Evolutionary conservation across 1,284 basidiomycete species (phyloP).

Genomic region (Inonotus obliquus): DNA sequence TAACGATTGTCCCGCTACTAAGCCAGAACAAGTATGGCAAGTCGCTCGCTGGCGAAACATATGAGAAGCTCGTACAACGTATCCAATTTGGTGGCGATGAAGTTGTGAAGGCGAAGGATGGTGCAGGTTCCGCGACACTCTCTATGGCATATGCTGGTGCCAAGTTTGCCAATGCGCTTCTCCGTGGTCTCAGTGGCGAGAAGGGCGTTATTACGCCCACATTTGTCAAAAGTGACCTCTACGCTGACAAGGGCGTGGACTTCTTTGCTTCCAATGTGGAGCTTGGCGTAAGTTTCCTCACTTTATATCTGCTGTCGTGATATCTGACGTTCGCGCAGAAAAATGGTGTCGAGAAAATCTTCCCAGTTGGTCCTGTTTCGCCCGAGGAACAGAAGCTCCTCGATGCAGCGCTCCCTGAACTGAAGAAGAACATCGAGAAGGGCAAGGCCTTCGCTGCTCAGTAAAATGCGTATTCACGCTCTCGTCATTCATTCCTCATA

Average conservation of each 20-base stretch:
- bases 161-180: conserved; percentile 80
- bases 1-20: conserved; percentile 94
- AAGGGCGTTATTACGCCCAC: conserved; percentile 82
- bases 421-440: conserved; percentile 97
- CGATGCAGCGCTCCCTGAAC: conserved; percentile 84
- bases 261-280: conserved; percentile 91
- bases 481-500: neutral
- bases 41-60: conserved; percentile 60
- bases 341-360: conserved; percentile 88
- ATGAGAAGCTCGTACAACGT: conserved; percentile 71
- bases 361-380: conserved; percentile 72
- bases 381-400: conserved; percentile 83
- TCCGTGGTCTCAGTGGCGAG: conserved; percentile 85
- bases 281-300: conserved; percentile 67
- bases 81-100: conserved; percentile 95
- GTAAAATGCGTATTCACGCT: neutral
- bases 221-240: conserved; percentile 85
- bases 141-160: conserved; percentile 95
- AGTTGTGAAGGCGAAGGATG: conserved; percentile 87
- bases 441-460: conserved; percentile 72
- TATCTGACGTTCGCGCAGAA: conserved; percentile 36
- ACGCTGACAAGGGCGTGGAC: conserved; percentile 77
- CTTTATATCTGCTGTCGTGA: conserved; percentile 5
- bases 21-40: conserved; percentile 73
- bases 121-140: conserved; percentile 85